phyloP scores from a whole-genome alignment of 2,329 filamentous ascomycete genomes.

The Teratosphaeria epicoccoides region DNA sequence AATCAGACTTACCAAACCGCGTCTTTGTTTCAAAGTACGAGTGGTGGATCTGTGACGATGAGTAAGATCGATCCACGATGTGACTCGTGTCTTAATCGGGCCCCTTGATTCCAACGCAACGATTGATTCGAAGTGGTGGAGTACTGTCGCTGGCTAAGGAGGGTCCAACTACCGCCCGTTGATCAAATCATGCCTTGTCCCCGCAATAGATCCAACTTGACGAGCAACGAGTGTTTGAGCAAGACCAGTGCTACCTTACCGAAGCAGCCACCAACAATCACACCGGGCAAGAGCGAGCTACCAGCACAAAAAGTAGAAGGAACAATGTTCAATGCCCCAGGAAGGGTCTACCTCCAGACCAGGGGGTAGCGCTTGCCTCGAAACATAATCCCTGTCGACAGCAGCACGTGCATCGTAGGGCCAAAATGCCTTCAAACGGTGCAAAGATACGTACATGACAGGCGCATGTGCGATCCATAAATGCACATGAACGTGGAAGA shows the following conservation, averaged over 20 bases:
- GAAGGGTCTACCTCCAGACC: background rate
- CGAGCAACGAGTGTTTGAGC: background rate
- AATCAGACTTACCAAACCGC: background rate
- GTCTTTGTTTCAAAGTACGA: background rate
- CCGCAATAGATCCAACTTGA: background rate
- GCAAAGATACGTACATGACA: background rate
- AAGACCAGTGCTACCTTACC: background rate
- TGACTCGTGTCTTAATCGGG: background rate
- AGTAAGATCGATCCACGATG: background rate
- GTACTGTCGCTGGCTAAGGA: background rate
- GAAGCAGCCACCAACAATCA: too few species aligned
- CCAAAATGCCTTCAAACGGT: too few species aligned
- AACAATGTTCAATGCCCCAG: background rate
- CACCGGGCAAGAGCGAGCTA: background rate
- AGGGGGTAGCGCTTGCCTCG: background rate
- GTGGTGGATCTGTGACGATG: background rate
- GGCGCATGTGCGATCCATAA: background rate
- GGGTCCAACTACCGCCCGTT: background rate
- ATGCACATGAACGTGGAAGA: background rate
- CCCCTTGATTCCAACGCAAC: background rate
- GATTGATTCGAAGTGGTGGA: conserved; percentile 1
- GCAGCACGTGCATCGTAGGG: background rate
- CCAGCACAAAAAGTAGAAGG: background rate
- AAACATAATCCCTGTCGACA: background rate
- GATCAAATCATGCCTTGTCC: background rate